phyloP scores from a whole-genome alignment of 176 grass and related monocot genomes.

The Lolium multiflorum region DNA sequence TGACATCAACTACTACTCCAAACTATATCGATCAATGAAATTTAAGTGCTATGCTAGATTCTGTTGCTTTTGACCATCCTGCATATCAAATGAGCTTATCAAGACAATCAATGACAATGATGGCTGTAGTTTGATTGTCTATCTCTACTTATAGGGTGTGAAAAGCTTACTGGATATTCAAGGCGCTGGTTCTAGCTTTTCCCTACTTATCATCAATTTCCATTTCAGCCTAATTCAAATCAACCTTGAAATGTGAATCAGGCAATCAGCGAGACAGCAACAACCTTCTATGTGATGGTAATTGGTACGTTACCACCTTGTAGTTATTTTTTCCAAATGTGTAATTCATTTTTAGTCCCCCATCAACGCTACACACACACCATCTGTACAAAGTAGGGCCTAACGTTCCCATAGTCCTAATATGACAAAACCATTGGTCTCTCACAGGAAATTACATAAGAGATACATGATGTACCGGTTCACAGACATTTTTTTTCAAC shows the following conservation, averaged over 20 bases:
- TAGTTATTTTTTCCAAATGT: background rate
- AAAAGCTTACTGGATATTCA: conserved; percentile 19
- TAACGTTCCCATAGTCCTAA: too few relatives aligned
- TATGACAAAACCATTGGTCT: background rate
- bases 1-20: background rate
- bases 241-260: conserved; percentile 11
- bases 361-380: background rate
- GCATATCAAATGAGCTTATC: conserved; percentile 13
- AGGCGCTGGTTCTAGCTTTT: background rate
- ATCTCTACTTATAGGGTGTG: conserved; percentile 5
- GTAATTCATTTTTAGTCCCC: conserved; percentile 1
- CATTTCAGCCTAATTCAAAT: background rate
- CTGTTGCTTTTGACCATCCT: conserved; percentile 1
- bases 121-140: background rate
- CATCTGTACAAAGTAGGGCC: too few relatives aligned
- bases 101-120: background rate
- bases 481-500: too few relatives aligned
- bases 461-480: background rate
- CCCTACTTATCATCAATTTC: background rate
- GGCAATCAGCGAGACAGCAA: background rate
- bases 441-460: background rate
- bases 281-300: background rate
- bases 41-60: background rate
- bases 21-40: background rate
- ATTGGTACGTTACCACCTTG: background rate